phyloP scores from a whole-genome alignment of 179 eudicot species.

The Drosera spatulata region DNA sequence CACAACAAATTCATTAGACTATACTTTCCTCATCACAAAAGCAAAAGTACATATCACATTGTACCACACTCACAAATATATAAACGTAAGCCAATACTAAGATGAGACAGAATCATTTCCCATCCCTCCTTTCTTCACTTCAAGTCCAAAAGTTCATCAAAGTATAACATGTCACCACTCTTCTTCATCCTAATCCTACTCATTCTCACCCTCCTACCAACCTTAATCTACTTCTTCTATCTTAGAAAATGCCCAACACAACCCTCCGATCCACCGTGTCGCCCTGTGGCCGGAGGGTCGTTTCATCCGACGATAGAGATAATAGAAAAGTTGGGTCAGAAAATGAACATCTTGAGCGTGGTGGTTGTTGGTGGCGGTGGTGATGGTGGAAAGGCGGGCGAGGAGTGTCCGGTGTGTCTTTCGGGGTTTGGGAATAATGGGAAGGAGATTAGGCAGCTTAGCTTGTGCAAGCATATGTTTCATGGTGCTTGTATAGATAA shows the following conservation, averaged over 20 bases:
- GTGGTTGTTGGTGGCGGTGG: conserved; percentile 8
- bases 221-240: conserved; percentile 29
- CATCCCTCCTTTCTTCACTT: no score
- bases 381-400: conserved; percentile 6
- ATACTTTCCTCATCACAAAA: no score
- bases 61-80: no score
- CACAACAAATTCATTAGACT: no score
- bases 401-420: conserved; percentile 50
- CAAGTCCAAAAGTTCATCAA: no score
- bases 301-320: no score
- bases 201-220: conserved; percentile 26
- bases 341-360: conserved; percentile 2
- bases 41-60: no score
- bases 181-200: no score
- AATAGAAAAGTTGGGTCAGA: background rate
- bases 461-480: conserved; percentile 42
- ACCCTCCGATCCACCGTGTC: conserved; percentile 9
- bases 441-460: conserved; percentile 28
- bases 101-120: no score
- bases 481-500: conserved; percentile 43
- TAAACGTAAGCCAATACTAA: no score
- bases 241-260: conserved; percentile 19
- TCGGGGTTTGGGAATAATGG: conserved; percentile 28
- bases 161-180: no score
- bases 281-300: conserved; percentile 6